phyloP scores from a whole-genome alignment of 177 flowering plant species.

The Vitis hybrid region DNA sequence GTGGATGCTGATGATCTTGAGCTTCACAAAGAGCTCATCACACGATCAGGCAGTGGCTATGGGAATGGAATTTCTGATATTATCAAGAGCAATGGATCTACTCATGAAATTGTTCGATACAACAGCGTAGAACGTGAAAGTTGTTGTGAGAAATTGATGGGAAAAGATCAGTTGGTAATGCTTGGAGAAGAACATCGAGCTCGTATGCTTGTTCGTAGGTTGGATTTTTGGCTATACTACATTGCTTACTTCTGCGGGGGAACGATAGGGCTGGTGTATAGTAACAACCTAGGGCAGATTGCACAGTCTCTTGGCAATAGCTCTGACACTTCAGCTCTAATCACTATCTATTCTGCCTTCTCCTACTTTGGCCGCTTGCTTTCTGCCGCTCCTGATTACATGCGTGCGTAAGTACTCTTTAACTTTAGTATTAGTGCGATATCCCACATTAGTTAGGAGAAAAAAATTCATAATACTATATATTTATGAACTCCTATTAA shows the following conservation, averaged over 20 bases:
- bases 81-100: conserved; percentile 9
- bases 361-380: conserved; percentile 95
- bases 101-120: not conserved
- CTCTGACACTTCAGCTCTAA: conserved; percentile 43
- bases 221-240: conserved; percentile 92
- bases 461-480: too few relatives aligned
- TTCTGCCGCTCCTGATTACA: conserved; percentile 80
- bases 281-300: conserved; percentile 93
- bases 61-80: conserved; percentile 6
- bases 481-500: too few relatives aligned
- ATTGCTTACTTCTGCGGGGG: conserved; percentile 87
- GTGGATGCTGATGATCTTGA: conserved; percentile 69
- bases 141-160: conserved; percentile 40
- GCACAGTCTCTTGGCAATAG: conserved; percentile 72
- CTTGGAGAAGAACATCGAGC: conserved; percentile 86
- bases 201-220: conserved; percentile 36
- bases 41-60: conserved; percentile 19
- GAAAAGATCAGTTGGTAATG: conserved; percentile 44
- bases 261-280: conserved; percentile 84
- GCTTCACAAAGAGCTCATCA: conserved; percentile 58
- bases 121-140: conserved; percentile 14
- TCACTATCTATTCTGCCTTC: conserved; percentile 81
- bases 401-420: conserved; percentile 62
- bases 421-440: not conserved
- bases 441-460: too few relatives aligned